Conservation (phyloP, 2,329 filamentous ascomycete genomes). For the Penicillium sp. region DNA sequence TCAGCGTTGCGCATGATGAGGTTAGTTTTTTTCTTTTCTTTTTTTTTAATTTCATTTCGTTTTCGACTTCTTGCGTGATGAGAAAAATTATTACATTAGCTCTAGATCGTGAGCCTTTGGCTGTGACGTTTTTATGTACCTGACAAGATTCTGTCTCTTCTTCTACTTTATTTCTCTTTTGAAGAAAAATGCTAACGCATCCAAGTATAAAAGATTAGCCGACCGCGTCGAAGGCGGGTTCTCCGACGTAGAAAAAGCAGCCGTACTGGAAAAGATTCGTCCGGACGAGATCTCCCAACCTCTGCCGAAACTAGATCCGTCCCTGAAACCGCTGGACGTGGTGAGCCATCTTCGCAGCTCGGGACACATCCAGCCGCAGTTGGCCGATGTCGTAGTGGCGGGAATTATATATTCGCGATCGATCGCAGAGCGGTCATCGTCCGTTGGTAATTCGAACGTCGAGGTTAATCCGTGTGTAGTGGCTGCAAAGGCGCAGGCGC, state of each 20-base stretch:
- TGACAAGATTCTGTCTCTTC: conserved; percentile 40
- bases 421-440: conserved; percentile 4
- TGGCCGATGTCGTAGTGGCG: conserved; percentile 33
- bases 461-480: conserved; percentile 37
- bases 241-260: conserved; percentile 26
- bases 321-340: conserved; percentile 61
- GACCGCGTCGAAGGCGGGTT: conserved; percentile 26
- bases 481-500: conserved; percentile 51
- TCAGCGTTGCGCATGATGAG: conserved; percentile 39
- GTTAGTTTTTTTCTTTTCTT: conserved; percentile 24
- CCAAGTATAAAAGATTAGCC: conserved; percentile 35
- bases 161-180: conserved; percentile 13
- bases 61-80: conserved; percentile 41
- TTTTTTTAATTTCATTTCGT: conserved; percentile 3
- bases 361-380: conserved; percentile 62
- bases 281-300: conserved; percentile 26
- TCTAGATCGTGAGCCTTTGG: conserved; percentile 76
- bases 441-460: conserved; percentile 23
- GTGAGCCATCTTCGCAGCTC: conserved; percentile 51
- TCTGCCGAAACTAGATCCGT: conserved; percentile 52
- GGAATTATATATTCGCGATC: conserved; percentile 18
- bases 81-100: conserved; percentile 58
- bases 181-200: conserved; percentile 24
- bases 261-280: conserved; percentile 27
- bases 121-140: conserved; percentile 62